Conservation (phyloP, 495 filamentous ascomycete genomes). For the Pseudevernia furfuracea region DNA sequence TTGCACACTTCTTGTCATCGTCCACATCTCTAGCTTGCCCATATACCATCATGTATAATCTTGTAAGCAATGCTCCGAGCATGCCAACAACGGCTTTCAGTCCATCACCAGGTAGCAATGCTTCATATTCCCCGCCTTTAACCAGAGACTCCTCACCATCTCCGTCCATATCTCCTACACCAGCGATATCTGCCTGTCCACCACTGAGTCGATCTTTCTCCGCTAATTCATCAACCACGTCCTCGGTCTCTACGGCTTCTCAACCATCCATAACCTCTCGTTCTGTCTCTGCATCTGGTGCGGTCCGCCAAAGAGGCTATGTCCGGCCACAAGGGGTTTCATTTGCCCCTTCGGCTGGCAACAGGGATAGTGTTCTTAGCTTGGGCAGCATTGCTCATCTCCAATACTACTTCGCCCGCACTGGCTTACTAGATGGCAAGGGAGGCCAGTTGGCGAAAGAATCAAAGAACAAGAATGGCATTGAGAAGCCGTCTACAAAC, state of each 20-base stretch:
- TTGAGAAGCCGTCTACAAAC: slow-evolving; percentile 5
- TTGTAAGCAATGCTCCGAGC: not conserved
- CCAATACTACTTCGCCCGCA: slow-evolving; percentile 96
- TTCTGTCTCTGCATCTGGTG: slow-evolving; percentile 49
- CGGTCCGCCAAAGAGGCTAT: slow-evolving; percentile 65
- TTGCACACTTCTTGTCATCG: not conserved
- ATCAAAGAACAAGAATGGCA: slow-evolving; percentile 46
- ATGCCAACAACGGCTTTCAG: slow-evolving; percentile 1
- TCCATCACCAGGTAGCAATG: slow-evolving; percentile 19
- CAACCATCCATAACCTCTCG: slow-evolving; percentile 42
- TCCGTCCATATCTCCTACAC: slow-evolving; percentile 29
- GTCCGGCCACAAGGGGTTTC: slow-evolving; percentile 83
- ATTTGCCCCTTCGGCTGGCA: slow-evolving; percentile 83
- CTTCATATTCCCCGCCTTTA: slow-evolving; percentile 22
- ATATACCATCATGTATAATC: slow-evolving; percentile 1
- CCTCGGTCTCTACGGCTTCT: slow-evolving; percentile 40
- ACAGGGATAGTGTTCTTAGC: slow-evolving; percentile 88
- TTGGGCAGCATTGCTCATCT: slow-evolving; percentile 93
- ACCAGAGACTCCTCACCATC: slow-evolving; percentile 40
- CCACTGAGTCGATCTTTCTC: slow-evolving; percentile 69
- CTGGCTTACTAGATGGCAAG: slow-evolving; percentile 87
- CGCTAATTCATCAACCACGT: slow-evolving; percentile 68
- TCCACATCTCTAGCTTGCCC: not conserved
- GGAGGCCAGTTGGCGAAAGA: slow-evolving; percentile 73
- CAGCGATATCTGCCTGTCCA: slow-evolving; percentile 28